phyloP scores from a whole-genome alignment of 2,329 filamentous ascomycete genomes.

The Dothiorella sarmentorum region DNA sequence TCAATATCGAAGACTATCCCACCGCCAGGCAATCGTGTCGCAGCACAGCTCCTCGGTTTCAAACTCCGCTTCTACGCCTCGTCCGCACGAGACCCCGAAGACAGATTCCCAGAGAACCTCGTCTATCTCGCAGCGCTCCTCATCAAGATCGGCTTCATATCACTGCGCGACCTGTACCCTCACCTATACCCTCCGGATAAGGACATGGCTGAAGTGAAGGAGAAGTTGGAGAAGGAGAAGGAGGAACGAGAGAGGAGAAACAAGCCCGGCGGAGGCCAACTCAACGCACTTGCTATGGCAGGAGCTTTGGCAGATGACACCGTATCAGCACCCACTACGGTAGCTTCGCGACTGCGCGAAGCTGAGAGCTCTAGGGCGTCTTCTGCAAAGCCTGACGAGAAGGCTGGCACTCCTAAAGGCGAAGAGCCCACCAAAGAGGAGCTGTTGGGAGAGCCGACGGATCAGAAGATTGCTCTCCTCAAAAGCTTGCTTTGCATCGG shows the following conservation, averaged over 20 bases:
- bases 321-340: constrained; percentile 46
- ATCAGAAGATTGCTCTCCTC: constrained; percentile 84
- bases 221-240: constrained; percentile 69
- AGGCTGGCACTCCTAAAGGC: constrained; percentile 41
- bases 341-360: constrained; percentile 47
- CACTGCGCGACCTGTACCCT: constrained; percentile 82
- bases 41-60: constrained; percentile 92
- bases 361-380: constrained; percentile 47
- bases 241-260: constrained; percentile 71
- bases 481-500: constrained; percentile 86
- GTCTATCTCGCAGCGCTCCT: constrained; percentile 88
- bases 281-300: constrained; percentile 83
- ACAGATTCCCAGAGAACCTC: constrained; percentile 84
- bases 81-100: constrained; percentile 66
- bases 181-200: constrained; percentile 86
- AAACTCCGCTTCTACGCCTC: constrained; percentile 95
- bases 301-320: constrained; percentile 85
- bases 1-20: constrained; percentile 75
- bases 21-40: constrained; percentile 81
- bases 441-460: constrained; percentile 65
- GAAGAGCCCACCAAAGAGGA: constrained; percentile 47
- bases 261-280: constrained; percentile 64
- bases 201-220: constrained; percentile 71
- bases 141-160: constrained; percentile 97
- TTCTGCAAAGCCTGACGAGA: constrained; percentile 41